Evolutionary conservation across 768 basidiomycete genomes (phyloP), one percentile per base, ranked within the genome.

Genomic region (Phylloporus arenicola): DNA sequence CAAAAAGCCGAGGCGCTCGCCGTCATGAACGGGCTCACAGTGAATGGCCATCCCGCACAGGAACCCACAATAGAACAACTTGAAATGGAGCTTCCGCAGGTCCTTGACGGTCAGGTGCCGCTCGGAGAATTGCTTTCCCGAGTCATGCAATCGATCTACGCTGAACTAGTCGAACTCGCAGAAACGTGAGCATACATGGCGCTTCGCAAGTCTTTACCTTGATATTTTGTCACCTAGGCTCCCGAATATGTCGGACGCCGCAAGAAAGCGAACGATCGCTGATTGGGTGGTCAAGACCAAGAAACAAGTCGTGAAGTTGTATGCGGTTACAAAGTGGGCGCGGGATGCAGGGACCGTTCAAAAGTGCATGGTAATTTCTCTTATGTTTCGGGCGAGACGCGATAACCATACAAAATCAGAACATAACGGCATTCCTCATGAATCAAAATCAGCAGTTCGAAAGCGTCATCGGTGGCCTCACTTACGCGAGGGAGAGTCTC

Each of bases 201-300:
- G 13, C 13, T 44, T 56, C 20, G 13, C 40, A 44, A n/a, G 39
- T 7, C 20, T 20, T 10, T 6, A 7, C 12, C 35, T 61, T 51
- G 27, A 57, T n/a, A 31, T 19, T 39, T 41, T 10, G 27, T 29
- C 37, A 31, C 53, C 17, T 51, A 84, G 82, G 16, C 79, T 91
- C 73, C 88, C 88, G 39, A 84, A 84, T 61, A 87, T 86, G 84
- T 88, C 88, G 13, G 88, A 92, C 59, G 70, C 70, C 19, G 85
- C 83, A 44, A 79, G 91, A 45, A 93, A 93, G 61, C 81, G 88
- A 31, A 82, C 78, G 16, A 70, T 94, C 29, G 88, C 88, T 3
- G 90, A 93, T 57, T 94, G 88, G 81, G 90, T 92, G 0, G 86
- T 92, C n/a, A 83, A 85, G 64, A 88, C 80, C 6, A 88, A 94